These are phyloP conservation scores for Pulveroboletus sp. DNA, from an alignment of 768 basidiomycete genomes.

Conservation along the genomic window DNA sequence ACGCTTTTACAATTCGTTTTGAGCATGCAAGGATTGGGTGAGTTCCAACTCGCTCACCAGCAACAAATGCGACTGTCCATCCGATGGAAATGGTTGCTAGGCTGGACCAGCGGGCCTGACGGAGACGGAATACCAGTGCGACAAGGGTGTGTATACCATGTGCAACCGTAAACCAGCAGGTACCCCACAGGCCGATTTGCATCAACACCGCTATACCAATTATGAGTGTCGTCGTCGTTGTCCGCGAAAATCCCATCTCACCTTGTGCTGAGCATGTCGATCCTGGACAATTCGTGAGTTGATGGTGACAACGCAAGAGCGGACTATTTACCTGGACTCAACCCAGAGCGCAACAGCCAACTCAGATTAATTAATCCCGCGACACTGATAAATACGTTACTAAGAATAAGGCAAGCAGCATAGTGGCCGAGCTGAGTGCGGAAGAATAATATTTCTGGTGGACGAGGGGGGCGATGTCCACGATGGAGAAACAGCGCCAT, in stretches of 20 bases:
- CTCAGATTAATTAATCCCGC: slow-evolving; percentile 53
- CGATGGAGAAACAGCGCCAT: slow-evolving; percentile 31
- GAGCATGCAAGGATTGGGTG: background rate
- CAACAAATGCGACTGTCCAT: slow-evolving; percentile 48
- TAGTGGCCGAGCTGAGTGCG: slow-evolving; percentile 71
- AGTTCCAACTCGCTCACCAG: slow-evolving; percentile 43
- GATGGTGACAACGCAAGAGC: background rate
- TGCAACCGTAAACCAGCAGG: slow-evolving; percentile 61
- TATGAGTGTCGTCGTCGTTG: background rate
- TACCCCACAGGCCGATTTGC: slow-evolving; percentile 60
- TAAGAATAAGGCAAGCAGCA: slow-evolving; percentile 58
- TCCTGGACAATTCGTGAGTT: slow-evolving; percentile 32
- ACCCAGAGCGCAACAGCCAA: slow-evolving; percentile 45
- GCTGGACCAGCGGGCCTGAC: slow-evolving; percentile 50
- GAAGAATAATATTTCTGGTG: slow-evolving; percentile 59
- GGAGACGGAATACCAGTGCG: slow-evolving; percentile 56
- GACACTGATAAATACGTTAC: slow-evolving; percentile 51
- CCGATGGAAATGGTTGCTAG: slow-evolving; percentile 43
- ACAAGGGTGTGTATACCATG: slow-evolving; percentile 70
- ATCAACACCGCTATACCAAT: slow-evolving; percentile 45
- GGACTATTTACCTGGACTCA: slow-evolving; percentile 44
- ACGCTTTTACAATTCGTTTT: slow-evolving; percentile 28
- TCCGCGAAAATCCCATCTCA: slow-evolving; percentile 22
- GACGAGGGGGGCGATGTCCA: slow-evolving; percentile 27
- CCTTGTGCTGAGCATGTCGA: slow-evolving; percentile 59